These are phyloP conservation scores for Termitomyces sp. DNA, from an alignment of 768 basidiomycete species.

Conservation along the genomic window DNA sequence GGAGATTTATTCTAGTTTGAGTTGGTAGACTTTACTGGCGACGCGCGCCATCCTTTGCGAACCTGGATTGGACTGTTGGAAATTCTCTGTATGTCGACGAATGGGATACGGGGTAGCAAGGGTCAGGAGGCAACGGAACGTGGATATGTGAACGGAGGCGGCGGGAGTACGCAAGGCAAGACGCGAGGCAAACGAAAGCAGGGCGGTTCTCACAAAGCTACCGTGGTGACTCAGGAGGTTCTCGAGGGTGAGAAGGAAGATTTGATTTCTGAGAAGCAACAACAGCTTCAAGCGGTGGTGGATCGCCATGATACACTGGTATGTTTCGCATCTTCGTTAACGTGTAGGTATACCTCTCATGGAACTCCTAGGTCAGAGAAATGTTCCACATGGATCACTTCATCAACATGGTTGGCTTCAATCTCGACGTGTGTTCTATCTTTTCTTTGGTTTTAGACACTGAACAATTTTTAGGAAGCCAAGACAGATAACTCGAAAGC, in stretches of 20 bases:
- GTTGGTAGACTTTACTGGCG: conserved; percentile 7
- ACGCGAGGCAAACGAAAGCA: conserved; percentile 13
- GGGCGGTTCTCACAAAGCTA: conserved; percentile 4
- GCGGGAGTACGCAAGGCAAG: conserved; percentile 18
- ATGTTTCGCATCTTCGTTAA: conserved; percentile 28
- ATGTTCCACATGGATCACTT: conserved; percentile 87
- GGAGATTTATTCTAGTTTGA: conserved; percentile 45
- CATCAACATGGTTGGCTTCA: conserved; percentile 68
- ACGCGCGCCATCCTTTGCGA: conserved; percentile 5
- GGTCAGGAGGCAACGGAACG: conserved; percentile 3
- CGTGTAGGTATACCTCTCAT: conserved; percentile 2
- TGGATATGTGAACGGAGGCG: conserved; percentile 8
- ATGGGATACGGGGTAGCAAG: conserved; percentile 11
- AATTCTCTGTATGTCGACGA: conserved; percentile 8
- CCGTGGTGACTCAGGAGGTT: conserved; percentile 20
- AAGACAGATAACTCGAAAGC: conserved; percentile 70
- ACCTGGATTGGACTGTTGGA: conserved; percentile 4
- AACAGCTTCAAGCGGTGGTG: conserved; percentile 52
- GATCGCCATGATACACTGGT: conserved; percentile 75
- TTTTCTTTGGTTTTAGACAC: not conserved
- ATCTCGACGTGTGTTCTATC: conserved; percentile 59
- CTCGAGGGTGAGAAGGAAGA: conserved; percentile 35
- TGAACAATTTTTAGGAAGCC: conserved; percentile 44
- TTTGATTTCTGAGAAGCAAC: conserved; percentile 57
- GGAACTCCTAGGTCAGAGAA: conserved; percentile 63